phyloP scores from a whole-genome alignment of 306 rosid genomes.

The Vigna mungo region DNA sequence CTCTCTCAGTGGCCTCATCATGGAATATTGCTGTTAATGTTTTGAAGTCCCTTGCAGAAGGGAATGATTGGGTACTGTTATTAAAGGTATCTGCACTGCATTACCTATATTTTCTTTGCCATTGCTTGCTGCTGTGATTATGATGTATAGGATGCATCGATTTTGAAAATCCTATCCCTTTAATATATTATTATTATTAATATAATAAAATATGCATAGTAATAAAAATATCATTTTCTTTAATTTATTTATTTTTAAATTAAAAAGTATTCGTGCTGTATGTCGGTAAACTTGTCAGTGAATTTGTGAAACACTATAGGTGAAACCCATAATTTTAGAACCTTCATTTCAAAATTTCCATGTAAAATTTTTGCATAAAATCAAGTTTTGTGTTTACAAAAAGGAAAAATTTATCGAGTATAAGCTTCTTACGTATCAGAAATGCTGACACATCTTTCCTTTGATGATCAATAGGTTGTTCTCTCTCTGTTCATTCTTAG shows the following conservation, averaged over 20 bases:
- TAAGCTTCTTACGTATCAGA: slow-evolving; percentile 9
- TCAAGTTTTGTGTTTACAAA: background rate
- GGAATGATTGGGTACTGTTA: slow-evolving; percentile 69
- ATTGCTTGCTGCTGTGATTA: slow-evolving; percentile 19
- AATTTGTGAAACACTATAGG: slow-evolving; percentile 9
- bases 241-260: background rate
- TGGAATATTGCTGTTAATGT: slow-evolving; percentile 72
- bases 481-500: slow-evolving; percentile 69
- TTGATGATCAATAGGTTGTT: slow-evolving; percentile 65
- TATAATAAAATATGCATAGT: background rate
- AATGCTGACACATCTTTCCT: slow-evolving; percentile 42
- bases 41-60: slow-evolving; percentile 77
- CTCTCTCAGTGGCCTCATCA: slow-evolving; percentile 59
- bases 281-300: background rate
- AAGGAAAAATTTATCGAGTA: background rate
- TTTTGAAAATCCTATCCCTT: background rate
- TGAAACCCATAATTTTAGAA: slow-evolving; percentile 7
- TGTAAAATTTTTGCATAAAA: background rate
- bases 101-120: slow-evolving; percentile 1
- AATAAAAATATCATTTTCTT: background rate
- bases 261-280: background rate
- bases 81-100: slow-evolving; percentile 60
- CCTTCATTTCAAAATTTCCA: slow-evolving; percentile 4
- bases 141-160: background rate
- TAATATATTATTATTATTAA: background rate